A percentile compares a stretch with the other conserved stretches of the same genome.
Evolutionary conservation across 129 eudicot genomes (phyloP).

Genomic region (Tagetes patula): DNA sequence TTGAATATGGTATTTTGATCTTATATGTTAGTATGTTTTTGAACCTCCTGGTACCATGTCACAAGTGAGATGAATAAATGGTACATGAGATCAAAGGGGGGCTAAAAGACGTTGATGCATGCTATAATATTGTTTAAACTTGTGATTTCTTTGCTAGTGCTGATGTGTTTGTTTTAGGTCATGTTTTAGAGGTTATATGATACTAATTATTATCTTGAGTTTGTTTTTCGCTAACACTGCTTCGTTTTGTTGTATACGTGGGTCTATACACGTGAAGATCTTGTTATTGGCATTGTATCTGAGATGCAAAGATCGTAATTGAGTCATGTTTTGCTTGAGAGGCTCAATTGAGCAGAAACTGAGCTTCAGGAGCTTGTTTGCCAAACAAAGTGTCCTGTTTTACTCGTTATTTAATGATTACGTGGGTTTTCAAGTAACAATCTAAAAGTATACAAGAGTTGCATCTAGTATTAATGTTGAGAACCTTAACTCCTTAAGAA

Average conservation of each 20-base stretch:
- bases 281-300: not conserved
- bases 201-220: not conserved
- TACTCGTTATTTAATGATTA: no score
- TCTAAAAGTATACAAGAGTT: no score
- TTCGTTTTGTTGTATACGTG: not conserved
- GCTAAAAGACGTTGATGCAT: slow-evolving; percentile 15
- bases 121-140: not conserved
- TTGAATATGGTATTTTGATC: slow-evolving; percentile 26
- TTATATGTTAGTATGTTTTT: slow-evolving; percentile 24
- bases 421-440: no score
- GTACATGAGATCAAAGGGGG: slow-evolving; percentile 18
- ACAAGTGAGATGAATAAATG: slow-evolving; percentile 34
- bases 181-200: slow-evolving; percentile 1
- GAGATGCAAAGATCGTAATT: not conserved
- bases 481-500: no score
- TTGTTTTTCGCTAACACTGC: not conserved
- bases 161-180: slow-evolving; percentile 7
- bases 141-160: slow-evolving; percentile 1
- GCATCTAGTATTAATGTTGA: no score
- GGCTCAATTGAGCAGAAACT: no score
- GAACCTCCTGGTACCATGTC: slow-evolving; percentile 28
- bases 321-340: not conserved
- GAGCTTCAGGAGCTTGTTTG: no score
- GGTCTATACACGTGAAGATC: not conserved
- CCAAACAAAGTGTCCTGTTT: no score